Base-by-base conservation (phyloP, 163 green algal genomes). In the Chlorella variabilis region DNA sequence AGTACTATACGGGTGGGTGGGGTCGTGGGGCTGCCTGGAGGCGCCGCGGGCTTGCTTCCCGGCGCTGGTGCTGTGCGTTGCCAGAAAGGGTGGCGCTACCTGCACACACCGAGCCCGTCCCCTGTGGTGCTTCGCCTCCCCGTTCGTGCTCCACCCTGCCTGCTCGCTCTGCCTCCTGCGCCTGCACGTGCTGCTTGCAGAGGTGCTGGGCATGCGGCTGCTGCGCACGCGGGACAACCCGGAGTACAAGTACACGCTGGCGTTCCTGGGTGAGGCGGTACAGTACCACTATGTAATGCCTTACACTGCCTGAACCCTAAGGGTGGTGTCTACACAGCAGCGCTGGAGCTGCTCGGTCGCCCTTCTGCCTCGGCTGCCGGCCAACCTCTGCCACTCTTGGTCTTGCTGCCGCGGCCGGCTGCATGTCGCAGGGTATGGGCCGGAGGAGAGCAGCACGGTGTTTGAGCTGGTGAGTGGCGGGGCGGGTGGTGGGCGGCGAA, bases 191-290 rank as follows among this genome's bases (percentile, higher is more conserved):
- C 0, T 61, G 15, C 39, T 3, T n/a, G 39, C 58, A 71, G 75
- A 91, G 71, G 84, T 87, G 23, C 69, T 94, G 71, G 91, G 91
- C 45, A 87, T 87, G 77, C 84, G 87, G 78, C 84, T 97, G 56
- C 73, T 97, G 31, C 84, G 93, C 36, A 93, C 80, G 33, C 82
- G 88, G 20, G 93, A 96, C 39, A 95, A 95, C 82, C 85, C 71
- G 4, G 86, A 96, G 48, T 91, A 94, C 82, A 94, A 94, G 75
- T 96, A 96, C 88, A 95, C 89, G 3, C 87, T 96, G 45, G 91
- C 88, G 4, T 96, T 97, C 83, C 66, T 97, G 77, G 91, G 80
- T 86, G 49, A 9, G 61, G 11, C 45, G 45, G 45, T 15, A 54
- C 45, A 23, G 45, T 54, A 54, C 45, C n/a, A n/a, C n/a, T n/a